A percentile compares a stretch with the other conserved stretches of the same genome.
phyloP scores from a whole-genome alignment of 768 basidiomycete genomes.

The Floccularia luteovirens region DNA sequence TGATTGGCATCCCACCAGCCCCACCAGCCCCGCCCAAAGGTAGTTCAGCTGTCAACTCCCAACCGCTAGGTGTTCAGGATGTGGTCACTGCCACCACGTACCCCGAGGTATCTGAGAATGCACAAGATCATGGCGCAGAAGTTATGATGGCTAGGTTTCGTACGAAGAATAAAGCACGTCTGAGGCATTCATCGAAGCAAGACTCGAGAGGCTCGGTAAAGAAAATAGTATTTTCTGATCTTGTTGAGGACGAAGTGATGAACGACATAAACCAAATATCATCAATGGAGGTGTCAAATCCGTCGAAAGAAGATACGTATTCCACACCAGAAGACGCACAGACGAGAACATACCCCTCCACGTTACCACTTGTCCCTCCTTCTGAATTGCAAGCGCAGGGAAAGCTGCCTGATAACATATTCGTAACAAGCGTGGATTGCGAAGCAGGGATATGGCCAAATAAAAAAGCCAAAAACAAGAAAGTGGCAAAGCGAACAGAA shows the following conservation, averaged over 20 bases:
- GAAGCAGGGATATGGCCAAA: conserved; percentile 39
- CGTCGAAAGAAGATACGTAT: background rate
- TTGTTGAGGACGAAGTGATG: no score
- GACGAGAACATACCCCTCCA: background rate
- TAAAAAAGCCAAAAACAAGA: conserved; percentile 27
- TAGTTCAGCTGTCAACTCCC: conserved; percentile 1
- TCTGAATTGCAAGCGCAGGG: conserved; percentile 48
- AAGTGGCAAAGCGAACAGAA: conserved; percentile 9
- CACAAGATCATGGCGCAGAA: conserved; percentile 7
- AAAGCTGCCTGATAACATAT: conserved; percentile 49
- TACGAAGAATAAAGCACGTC: conserved; percentile 79
- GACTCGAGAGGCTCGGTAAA: conserved; percentile 29
- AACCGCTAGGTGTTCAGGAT: background rate
- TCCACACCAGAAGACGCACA: background rate
- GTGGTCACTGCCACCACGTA: background rate
- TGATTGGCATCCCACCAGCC: conserved; percentile 22
- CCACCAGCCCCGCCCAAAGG: background rate
- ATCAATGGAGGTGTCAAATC: conserved; percentile 3
- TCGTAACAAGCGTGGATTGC: conserved; percentile 69
- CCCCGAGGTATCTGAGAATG: background rate
- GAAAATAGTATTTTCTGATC: conserved; percentile 54
- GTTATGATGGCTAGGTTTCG: conserved; percentile 47
- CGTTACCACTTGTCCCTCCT: conserved; percentile 42
- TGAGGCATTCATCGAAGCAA: conserved; percentile 53
- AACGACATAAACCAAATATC: background rate